Evolutionary conservation across 2,329 filamentous ascomycete genomes (phyloP).

Genomic region (Penicillium sp.): DNA sequence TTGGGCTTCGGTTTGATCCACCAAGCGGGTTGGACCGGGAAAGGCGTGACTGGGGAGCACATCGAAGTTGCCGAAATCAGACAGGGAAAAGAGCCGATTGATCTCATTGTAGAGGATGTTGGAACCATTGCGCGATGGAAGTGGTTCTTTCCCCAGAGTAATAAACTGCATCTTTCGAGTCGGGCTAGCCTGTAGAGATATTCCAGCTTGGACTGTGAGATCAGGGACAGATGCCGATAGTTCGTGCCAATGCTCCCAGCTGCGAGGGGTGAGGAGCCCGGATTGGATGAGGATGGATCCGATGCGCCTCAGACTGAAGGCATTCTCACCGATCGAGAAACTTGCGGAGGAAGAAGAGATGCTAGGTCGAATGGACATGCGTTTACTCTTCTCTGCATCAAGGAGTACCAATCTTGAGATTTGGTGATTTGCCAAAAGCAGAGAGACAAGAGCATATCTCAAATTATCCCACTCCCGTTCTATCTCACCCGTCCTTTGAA

Average conservation of each 20-base stretch:
- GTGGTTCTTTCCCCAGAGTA: slow-evolving; percentile 70
- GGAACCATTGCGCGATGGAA: slow-evolving; percentile 57
- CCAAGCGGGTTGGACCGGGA: slow-evolving; percentile 19
- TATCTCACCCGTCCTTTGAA: slow-evolving; percentile 53
- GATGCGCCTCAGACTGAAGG: slow-evolving; percentile 35
- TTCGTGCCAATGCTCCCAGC: slow-evolving; percentile 65
- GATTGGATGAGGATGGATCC: slow-evolving; percentile 66
- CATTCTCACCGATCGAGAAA: not conserved
- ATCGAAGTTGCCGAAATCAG: slow-evolving; percentile 70
- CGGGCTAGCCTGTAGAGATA: slow-evolving; percentile 70
- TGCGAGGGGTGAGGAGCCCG: slow-evolving; percentile 58
- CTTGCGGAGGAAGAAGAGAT: not conserved
- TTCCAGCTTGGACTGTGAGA: slow-evolving; percentile 67
- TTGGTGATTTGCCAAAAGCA: slow-evolving; percentile 70
- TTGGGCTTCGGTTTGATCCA: slow-evolving; percentile 17
- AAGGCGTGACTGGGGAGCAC: slow-evolving; percentile 29
- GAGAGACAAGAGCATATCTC: slow-evolving; percentile 57
- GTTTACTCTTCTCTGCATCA: slow-evolving; percentile 49
- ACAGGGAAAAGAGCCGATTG: slow-evolving; percentile 74
- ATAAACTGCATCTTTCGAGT: slow-evolving; percentile 78
- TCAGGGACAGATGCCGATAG: slow-evolving; percentile 65
- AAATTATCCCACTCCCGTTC: slow-evolving; percentile 68
- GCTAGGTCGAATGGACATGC: slow-evolving; percentile 33
- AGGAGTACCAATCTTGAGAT: slow-evolving; percentile 60
- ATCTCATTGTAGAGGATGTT: slow-evolving; percentile 74